Conservation (phyloP, 208 protist genomes). For the Trypanosoma rangeli region DNA sequence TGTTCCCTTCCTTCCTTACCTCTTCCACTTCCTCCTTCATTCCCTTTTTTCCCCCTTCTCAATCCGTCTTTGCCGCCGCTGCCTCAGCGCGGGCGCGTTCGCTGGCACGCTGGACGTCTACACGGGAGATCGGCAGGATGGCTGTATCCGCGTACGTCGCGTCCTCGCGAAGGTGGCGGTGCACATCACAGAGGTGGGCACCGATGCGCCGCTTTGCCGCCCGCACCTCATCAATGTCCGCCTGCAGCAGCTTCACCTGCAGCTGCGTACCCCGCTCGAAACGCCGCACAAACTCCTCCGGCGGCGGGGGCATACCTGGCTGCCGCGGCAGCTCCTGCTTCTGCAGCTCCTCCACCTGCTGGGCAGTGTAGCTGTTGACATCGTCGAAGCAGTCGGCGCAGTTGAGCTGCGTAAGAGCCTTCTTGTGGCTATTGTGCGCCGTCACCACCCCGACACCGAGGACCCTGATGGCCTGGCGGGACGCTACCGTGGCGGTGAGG, state of each 20-base stretch:
- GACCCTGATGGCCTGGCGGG: conserved; percentile 45
- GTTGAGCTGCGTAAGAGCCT: conserved; percentile 49
- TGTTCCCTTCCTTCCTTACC: conserved; percentile 11
- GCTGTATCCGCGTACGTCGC: conserved; percentile 35
- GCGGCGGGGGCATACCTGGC: conserved; percentile 73
- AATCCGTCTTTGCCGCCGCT: conserved; percentile 2
- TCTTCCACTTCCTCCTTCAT: background rate
- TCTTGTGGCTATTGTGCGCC: conserved; percentile 70
- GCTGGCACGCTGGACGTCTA: conserved; percentile 39
- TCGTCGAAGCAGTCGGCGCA: conserved; percentile 83
- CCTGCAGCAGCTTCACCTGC: conserved; percentile 68
- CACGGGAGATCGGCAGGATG: conserved; percentile 45
- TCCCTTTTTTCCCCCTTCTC: conserved; percentile 5
- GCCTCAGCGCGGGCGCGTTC: conserved; percentile 13
- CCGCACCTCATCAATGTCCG: conserved; percentile 69
- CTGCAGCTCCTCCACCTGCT: conserved; percentile 59
- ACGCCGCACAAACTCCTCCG: conserved; percentile 55
- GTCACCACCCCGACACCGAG: conserved; percentile 69
- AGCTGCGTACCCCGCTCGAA: conserved; percentile 55
- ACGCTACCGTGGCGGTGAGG: conserved; percentile 39
- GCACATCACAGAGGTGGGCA: conserved; percentile 51
- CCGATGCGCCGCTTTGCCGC: conserved; percentile 39
- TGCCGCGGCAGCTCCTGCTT: conserved; percentile 48
- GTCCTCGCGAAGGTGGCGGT: conserved; percentile 58
- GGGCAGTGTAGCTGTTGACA: conserved; percentile 57